Base-by-base conservation (phyloP, 495 filamentous ascomycete genomes). In the Saxophila tyrrhenica region DNA sequence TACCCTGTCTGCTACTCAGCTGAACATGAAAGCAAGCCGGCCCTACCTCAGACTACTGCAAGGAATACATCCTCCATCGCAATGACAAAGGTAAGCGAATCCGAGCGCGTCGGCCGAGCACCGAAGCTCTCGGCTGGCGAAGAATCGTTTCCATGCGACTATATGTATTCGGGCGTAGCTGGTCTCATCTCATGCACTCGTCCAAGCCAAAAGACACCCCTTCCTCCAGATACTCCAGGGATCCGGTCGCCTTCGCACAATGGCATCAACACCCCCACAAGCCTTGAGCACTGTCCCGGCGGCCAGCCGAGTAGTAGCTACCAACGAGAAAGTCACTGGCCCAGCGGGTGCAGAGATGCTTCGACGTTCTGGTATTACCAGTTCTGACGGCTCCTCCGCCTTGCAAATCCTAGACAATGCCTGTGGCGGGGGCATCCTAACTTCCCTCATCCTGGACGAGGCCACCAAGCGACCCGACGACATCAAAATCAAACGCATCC, bases 261-360 rank as follows among this genome's bases (percentile, higher is more conserved):
- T 35, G 29, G 29, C 29, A 5, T 7, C 29, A 5, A 35, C 29
- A 35, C 5, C 29, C 5, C 29, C 29, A 35, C 29, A 35, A 35
- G 29, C 29, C 7, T 17, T 46, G 3, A 54, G 21, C 25, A 54
- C 51, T 1, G 42, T 22, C 39, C 39, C 51, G 21, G 19, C 39
- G 3, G 15, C 42, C 41, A 9, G 35, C 7, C 39, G 51, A 13
- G 39, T 54, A 2, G 11, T 54, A 22, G 20, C 42, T 5, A 38
- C 51, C 5, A 54, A 54, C 42, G 51, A 54, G 25, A 25, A 47
- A 21, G 51, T 54, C 9, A 54, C 51, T 13, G 51, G 51, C 16
- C 51, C 51, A 5, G 39, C 24, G 15, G 51, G 38, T 1, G 51
- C 51, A 10, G 39, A 54, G 21, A 2, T 54, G 19, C 2, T 54